Percentiles rank a stretch among this genome's conserved stretches.
Conservation (phyloP, 441 rosid species). For the Populus hybrid region DNA sequence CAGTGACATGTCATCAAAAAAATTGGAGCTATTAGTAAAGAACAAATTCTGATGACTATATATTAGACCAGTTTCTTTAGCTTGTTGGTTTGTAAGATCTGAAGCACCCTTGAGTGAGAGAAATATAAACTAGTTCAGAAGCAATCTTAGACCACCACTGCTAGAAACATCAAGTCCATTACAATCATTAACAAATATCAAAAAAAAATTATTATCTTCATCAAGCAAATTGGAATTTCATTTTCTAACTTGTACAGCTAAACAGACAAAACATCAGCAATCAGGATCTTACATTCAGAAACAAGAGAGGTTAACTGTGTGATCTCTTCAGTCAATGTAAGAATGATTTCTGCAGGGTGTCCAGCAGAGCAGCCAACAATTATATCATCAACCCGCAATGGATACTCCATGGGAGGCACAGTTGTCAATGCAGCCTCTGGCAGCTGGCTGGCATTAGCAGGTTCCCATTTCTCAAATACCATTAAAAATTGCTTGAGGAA, state of each 20-base stretch:
- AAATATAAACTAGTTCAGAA: neutral
- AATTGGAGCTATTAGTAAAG: neutral
- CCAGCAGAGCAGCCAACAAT: slow-evolving; percentile 60
- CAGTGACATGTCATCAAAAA: neutral
- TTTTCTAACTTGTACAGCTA: neutral
- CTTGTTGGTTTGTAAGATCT: neutral
- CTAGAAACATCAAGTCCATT: neutral
- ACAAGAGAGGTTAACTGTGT: slow-evolving; percentile 39
- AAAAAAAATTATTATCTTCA: neutral
- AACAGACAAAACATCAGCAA: neutral
- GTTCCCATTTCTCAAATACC: slow-evolving; percentile 66
- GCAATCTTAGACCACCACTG: neutral
- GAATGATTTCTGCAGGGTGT: slow-evolving; percentile 66
- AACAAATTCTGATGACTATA: neutral
- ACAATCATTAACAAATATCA: neutral
- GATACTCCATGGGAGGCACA: slow-evolving; percentile 35
- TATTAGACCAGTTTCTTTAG: neutral
- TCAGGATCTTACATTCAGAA: slow-evolving; percentile 46
- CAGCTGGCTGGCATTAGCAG: slow-evolving; percentile 41
- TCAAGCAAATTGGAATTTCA: neutral
- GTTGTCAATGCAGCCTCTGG: slow-evolving; percentile 37
- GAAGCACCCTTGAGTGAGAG: neutral
- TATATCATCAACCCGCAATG: slow-evolving; percentile 25
- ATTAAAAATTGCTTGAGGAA: slow-evolving; percentile 62
- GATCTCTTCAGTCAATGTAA: slow-evolving; percentile 50